Evolutionary conservation across 495 filamentous ascomycete genomes (phyloP), one percentile per base, ranked within the genome.

Genomic region (Penicillium verhagenii): DNA sequence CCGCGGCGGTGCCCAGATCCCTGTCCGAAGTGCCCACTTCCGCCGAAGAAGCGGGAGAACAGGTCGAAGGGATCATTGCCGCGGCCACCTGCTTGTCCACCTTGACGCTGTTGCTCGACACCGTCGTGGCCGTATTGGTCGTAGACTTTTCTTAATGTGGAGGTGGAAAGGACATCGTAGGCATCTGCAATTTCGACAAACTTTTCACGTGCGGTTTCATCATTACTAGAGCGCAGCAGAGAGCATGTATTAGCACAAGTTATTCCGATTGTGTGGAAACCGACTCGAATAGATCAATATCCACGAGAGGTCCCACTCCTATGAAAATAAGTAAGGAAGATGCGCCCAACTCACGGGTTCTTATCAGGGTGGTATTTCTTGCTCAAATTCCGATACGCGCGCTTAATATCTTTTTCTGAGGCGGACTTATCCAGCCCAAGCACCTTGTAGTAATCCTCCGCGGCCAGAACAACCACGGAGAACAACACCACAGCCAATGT

Each of bases 351-450:
- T 63, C 75, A 96, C 90, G 94, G 94, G 59, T 99, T 99, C 82
- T 99, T 99, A 69, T 99, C 94, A 1, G 94, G 94, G 64, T 99
- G 94, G 71, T 81, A 96, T 74, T 96, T 96, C 73, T 97, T 97
- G 79, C 89, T 94, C 4, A 97, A 75, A 45, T 83, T 87, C 46
- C 91, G 84, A 72, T 99, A 99, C 29, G 94, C 95, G n/a, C 87
- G 85, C 73, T 97, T 99, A 73, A 98, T 92, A 65, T 97, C 91
- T 61, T 83, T 84, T 45, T 96, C 93, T 13, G 83, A 88, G 3
- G 94, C 93, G 19, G 83, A 77, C 67, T 87, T 91, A 65, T 88
- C 80, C 63, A 98, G 69, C 45, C 88, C 90, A 28, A 98, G 83
- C 39, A 95, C 79, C 81, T 96, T 95, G 70, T 98, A 98, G 72